Conservation (phyloP, 495 filamentous ascomycete genomes). For the Xylaria nigripes region DNA sequence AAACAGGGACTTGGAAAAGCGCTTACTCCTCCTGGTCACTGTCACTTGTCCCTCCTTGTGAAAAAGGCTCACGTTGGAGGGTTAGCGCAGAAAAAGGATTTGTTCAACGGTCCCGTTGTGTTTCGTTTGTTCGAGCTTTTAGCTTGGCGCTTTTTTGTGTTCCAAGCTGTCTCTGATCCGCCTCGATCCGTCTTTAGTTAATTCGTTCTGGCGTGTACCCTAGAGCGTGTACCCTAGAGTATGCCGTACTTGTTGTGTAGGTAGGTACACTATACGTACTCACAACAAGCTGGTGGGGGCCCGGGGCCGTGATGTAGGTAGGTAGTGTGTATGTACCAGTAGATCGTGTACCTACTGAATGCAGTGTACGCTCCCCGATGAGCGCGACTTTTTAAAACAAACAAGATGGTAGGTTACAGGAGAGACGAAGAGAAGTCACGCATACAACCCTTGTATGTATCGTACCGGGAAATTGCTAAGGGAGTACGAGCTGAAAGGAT, state of each 20-base stretch:
- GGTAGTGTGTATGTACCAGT: no score
- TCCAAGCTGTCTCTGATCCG: not conserved
- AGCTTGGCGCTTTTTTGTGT: constrained; percentile 2
- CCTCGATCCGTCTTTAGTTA: not conserved
- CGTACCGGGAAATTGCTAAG: constrained; percentile 1
- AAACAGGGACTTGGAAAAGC: not conserved
- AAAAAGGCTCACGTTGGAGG: not conserved
- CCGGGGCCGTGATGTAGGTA: not conserved
- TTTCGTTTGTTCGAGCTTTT: constrained; percentile 6
- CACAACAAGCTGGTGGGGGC: not conserved
- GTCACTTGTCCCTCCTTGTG: not conserved
- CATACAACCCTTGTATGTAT: not conserved
- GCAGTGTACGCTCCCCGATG: not conserved
- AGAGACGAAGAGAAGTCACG: not conserved
- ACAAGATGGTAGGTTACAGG: constrained; percentile 4
- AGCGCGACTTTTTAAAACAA: not conserved
- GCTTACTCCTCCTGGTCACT: not conserved
- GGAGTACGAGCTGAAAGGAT: constrained; percentile 8
- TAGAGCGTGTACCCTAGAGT: no score
- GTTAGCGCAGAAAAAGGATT: not conserved
- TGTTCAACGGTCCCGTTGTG: not conserved
- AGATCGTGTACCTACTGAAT: not conserved
- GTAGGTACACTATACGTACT: constrained; percentile 4
- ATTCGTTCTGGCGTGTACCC: not conserved
- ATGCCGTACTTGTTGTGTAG: constrained; percentile 1